Evolutionary conservation across 2,329 filamentous ascomycete genomes (phyloP), one percentile per base, ranked within the genome.

Genomic region (Botryotinia narcissicola): DNA sequence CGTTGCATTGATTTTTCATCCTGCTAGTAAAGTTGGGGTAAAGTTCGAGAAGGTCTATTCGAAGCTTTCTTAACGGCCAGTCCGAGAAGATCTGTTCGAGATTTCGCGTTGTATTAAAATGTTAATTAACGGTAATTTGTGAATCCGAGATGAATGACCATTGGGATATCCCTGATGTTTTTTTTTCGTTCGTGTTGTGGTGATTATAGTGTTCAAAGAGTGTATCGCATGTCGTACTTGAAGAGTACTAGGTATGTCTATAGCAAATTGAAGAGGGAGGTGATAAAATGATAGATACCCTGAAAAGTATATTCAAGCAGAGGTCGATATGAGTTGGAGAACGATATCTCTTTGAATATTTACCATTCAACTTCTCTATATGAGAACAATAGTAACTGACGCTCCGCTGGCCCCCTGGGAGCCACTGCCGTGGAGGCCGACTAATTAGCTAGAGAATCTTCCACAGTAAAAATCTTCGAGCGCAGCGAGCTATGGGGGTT

Each of bases 41-140:
- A 51, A 37, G 32, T 51, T 67, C 63, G 63, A 51, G 46, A 40
- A 51, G 63, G 63, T 48, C 63, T n/a, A 37, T 54, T 54, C 32
- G 64, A 54, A 67, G 35, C 10, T 51, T 51, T 63, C 37, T 40
- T 8, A 22, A 68, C 32, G 46, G 32, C 20, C 22, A 68, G 46
- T 68, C 35, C 35, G 29, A 68, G 62, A 40, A 14, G 9, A 32
- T 54, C 35, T 42, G 46, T 67, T 67, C 25, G 64, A 67, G 64
- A 16, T 9, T 32, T n/a, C 46, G 48, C 18, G 14, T 62, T 32
- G 9, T n/a, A 16, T 60, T 18, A 35, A 35, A 5, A 35, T 35
- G 60, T 42, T 3, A 62, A 9, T 42, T 0, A 62, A 40, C 37
- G 64, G 48, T n/a, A n/a, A 54, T 16, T 54, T 16, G 46, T 10